Base-by-base conservation (phyloP, 2,329 filamentous ascomycete genomes). In the Acephala macrosclerotiorum region DNA sequence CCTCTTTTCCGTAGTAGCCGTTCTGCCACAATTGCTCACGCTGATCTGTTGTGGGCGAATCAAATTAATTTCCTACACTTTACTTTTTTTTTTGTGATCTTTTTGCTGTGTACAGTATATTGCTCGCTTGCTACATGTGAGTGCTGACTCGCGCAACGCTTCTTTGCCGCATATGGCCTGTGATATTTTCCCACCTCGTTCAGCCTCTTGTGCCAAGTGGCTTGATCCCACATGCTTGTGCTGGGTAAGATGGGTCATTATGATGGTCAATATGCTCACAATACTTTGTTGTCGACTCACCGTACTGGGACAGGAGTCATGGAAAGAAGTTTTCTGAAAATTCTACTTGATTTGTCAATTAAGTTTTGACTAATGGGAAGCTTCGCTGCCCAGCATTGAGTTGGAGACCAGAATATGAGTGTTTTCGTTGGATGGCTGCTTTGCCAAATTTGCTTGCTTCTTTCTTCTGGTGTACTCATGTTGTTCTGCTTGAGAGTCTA, bases 21-120 rank as follows among this genome's bases (percentile, higher is more conserved):
- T 68, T 63, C 63, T 68, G 65, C 67, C 63, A 70, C 64, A 64
- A 57, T 66, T 70, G 64, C 68, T 66, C 62, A 68, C 59, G 65
- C 59, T 65, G 63, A 66, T 67, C 64, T 68, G 58, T 68, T 66
- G 36, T 42, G 66, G 63, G 58, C 61, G 65, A 68, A 68, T 68
- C 66, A 67, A 67, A 65, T 58, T 67, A 64, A 67, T 70, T 70
- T 70, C 68, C 64, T 70, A 66, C 57, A 45, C 51, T 2, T 57
- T 36, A 29, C 22, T 36, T 57, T 16, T 14, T 3, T 55, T 33
- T 35, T 33, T 8, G 25, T 33, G 25, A 33, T n/a, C 2, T n/a
- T 56, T 5, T 33, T 36, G 25, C n/a, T 56, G 8, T 18, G 8
- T 3, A n/a, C n/a, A n/a, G n/a, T n/a, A n/a, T n/a, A n/a, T n/a